These are phyloP conservation scores for Linaria vulgaris DNA, from an alignment of 257 asterid genomes.

Conservation along the genomic window DNA sequence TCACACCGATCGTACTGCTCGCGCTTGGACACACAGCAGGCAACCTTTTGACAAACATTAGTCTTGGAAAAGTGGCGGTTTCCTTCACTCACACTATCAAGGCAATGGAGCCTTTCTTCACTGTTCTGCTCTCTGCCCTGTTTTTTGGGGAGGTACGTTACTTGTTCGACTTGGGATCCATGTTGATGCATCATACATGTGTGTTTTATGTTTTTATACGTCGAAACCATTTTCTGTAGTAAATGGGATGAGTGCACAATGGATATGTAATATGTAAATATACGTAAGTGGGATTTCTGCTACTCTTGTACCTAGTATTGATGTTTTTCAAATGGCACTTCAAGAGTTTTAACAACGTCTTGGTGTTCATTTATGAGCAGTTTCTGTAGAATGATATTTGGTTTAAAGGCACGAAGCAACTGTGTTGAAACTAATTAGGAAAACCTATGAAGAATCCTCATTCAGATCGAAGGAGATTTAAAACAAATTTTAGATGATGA, in stretches of 20 bases:
- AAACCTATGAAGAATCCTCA: background rate
- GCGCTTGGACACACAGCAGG: constrained; percentile 79
- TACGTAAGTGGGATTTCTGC: background rate
- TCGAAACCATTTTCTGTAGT: background rate
- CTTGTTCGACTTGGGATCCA: too few relatives aligned
- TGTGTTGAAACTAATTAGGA: background rate
- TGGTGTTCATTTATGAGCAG: background rate
- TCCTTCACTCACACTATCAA: constrained; percentile 95
- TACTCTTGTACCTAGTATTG: background rate
- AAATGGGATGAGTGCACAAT: background rate
- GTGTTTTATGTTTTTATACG: too few relatives aligned
- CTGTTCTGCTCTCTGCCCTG: constrained; percentile 69
- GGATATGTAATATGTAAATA: background rate
- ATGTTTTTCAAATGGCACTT: background rate
- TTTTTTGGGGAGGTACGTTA: constrained; percentile 80
- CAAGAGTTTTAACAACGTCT: constrained; percentile 3
- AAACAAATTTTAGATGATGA: too few relatives aligned
- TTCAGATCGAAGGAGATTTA: too few relatives aligned
- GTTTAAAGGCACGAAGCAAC: background rate
- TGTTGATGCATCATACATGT: too few relatives aligned
- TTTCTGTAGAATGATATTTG: background rate
- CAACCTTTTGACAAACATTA: constrained; percentile 80
- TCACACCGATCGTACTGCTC: constrained; percentile 49
- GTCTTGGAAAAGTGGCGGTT: constrained; percentile 85
- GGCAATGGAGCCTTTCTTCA: constrained; percentile 96